These are phyloP conservation scores for Tillandsia fasciculata DNA, from an alignment of 176 grass and related monocot genomes.

Conservation along the genomic window DNA sequence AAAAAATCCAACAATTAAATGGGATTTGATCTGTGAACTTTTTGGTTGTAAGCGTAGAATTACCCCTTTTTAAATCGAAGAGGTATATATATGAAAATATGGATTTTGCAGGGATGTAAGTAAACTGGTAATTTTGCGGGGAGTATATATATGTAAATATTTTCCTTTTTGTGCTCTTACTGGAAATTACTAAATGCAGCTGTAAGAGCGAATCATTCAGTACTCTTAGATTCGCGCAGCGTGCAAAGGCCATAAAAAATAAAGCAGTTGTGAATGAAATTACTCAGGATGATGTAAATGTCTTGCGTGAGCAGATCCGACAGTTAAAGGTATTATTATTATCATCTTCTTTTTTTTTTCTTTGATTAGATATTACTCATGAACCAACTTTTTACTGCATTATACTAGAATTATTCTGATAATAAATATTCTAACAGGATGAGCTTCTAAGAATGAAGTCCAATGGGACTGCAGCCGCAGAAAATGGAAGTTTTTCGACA, in stretches of 20 bases:
- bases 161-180: not conserved
- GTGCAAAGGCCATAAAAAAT: constrained; percentile 93
- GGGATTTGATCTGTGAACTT: too few relatives aligned
- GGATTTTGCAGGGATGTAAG: too few relatives aligned
- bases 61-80: not conserved
- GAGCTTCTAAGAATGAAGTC: constrained; percentile 92
- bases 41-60: not conserved
- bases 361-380: constrained; percentile 15
- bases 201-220: constrained; percentile 85
- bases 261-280: constrained; percentile 88
- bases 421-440: constrained; percentile 34
- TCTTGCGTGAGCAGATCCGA: constrained; percentile 67
- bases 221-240: constrained; percentile 91
- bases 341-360: not conserved
- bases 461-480: constrained; percentile 38
- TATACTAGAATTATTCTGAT: constrained; percentile 9
- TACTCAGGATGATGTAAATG: constrained; percentile 78
- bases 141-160: too few relatives aligned
- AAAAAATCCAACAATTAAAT: too few relatives aligned
- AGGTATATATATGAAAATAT: too few relatives aligned
- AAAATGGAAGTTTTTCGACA: constrained; percentile 39
- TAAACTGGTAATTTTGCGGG: too few relatives aligned
- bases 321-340: constrained; percentile 55
- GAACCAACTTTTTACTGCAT: constrained; percentile 13
- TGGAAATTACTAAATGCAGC: constrained; percentile 26